These are phyloP conservation scores for Tetraselmis striata DNA, from an alignment of 139 green algal genomes.

Conservation along the genomic window DNA sequence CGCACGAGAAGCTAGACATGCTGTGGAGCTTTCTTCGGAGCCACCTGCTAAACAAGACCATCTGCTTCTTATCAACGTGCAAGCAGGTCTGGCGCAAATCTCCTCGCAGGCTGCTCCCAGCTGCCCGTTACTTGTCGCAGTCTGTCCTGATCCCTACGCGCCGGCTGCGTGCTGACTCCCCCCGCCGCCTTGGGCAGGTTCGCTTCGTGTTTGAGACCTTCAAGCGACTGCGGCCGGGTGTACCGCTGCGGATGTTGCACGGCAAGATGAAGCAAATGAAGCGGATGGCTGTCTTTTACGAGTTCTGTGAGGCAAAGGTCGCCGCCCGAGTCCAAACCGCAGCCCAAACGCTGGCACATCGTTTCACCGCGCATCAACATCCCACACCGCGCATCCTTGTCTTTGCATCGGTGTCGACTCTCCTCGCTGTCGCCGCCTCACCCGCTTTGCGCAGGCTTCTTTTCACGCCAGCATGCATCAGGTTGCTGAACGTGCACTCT, in stretches of 20 bases:
- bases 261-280: conserved; percentile 93
- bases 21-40: conserved; percentile 94
- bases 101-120: conserved; percentile 1
- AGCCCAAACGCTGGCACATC: no score
- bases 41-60: conserved; percentile 70
- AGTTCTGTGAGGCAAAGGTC: conserved; percentile 63
- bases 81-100: conserved; percentile 73
- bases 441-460: no score
- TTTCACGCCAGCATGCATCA: not conserved
- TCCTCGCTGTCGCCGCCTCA: no score
- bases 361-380: no score
- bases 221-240: conserved; percentile 78
- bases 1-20: conserved; percentile 84
- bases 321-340: no score
- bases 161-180: no score
- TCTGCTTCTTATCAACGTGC: conserved; percentile 95
- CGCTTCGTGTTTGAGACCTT: conserved; percentile 91
- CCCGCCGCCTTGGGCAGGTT: no score
- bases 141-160: conserved; percentile 1
- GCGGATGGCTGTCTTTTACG: conserved; percentile 75
- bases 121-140: not conserved
- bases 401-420: no score
- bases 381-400: no score
- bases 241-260: conserved; percentile 82
- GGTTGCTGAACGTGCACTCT: not conserved